Evolutionary conservation across 495 filamentous ascomycete genomes (phyloP), one percentile per base, ranked within the genome.

Genomic region (Chaetomium fimeti): DNA sequence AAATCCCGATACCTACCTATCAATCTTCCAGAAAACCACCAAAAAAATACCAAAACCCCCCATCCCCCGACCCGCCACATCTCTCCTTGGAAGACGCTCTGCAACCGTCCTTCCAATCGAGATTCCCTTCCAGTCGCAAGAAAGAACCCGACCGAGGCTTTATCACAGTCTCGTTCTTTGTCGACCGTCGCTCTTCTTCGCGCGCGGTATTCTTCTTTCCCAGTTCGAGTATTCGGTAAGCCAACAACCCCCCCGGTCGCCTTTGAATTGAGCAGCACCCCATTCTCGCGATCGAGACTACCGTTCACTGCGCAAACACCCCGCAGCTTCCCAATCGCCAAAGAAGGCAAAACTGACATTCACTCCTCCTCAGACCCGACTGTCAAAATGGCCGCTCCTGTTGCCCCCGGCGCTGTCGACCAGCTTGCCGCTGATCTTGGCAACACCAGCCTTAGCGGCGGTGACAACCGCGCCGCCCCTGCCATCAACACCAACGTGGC

Each of bases 401-500:
- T 83, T 73, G 75, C 83, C 70, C 71, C 84, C 66, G 78, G 84
- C 76, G 86, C 88, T 78, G 86, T 89, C 76, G 88, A 89, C 66
- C 85, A 87, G 82, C 84, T 90, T 66, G 84, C 84, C 79, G 76
- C 82, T 74, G 84, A 87, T 64, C 83, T 86, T 72, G 81, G 80
- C 76, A 78, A 80, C 77, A 76, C 84, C 72, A 83, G 80, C 69
- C 80, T 83, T 72, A 87, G 87, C 63, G 87, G 84, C 58, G 80
- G 81, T 60, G 84, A 84, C 67, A 82, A 85, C 69, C 87, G 86
- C 75, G 74, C 29, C 29, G 29, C 82, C 43, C 83, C 86, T 65
- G 79, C 83, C 70, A 81, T 90, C 76, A 87, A 91, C 76, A 91
- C 88, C 74, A 85, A 83, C 70, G 82, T 90, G 63, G 68, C 62